Percentiles rank a stretch among this genome's conserved stretches.
Conservation (phyloP, 75 land plant genomes). For the Pinus taeda region DNA sequence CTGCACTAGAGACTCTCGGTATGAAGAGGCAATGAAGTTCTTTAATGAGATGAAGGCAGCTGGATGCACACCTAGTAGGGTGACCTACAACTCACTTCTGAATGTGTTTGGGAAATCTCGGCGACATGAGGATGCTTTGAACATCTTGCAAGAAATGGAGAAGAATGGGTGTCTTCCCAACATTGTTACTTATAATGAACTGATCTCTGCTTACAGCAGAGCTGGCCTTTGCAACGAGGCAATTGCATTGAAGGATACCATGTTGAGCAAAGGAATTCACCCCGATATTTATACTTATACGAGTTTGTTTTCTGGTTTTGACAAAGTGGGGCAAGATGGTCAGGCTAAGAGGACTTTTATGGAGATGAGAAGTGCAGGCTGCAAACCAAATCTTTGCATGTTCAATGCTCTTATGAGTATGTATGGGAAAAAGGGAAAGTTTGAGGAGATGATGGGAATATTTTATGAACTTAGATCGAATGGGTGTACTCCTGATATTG, state of each 20-base stretch:
- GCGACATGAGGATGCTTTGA: slow-evolving; percentile 63
- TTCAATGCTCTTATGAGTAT: slow-evolving; percentile 88
- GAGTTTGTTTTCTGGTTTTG: slow-evolving; percentile 73
- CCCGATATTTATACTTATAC: slow-evolving; percentile 92
- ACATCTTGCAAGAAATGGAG: slow-evolving; percentile 80
- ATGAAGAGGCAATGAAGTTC: slow-evolving; percentile 63
- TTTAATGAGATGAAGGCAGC: slow-evolving; percentile 76
- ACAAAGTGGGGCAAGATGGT: slow-evolving; percentile 62
- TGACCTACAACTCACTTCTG: slow-evolving; percentile 90
- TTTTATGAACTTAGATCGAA: slow-evolving; percentile 68
- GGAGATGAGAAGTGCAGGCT: slow-evolving; percentile 70
- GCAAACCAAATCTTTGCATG: slow-evolving; percentile 79
- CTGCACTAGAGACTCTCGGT: slow-evolving; percentile 56
- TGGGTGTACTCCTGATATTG: slow-evolving; percentile 69
- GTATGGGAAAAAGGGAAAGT: slow-evolving; percentile 69
- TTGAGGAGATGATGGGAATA: slow-evolving; percentile 81
- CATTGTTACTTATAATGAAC: slow-evolving; percentile 82
- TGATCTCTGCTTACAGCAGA: slow-evolving; percentile 82
- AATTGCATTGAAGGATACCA: slow-evolving; percentile 45
- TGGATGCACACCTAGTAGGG: slow-evolving; percentile 69
- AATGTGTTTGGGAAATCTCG: slow-evolving; percentile 94
- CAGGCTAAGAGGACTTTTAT: slow-evolving; percentile 54
- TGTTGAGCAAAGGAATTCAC: slow-evolving; percentile 63
- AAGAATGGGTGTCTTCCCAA: slow-evolving; percentile 57
- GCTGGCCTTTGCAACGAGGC: slow-evolving; percentile 83